Evolutionary conservation across 2,329 filamentous ascomycete genomes (phyloP).

Genomic region (Pseudonectria buxi): DNA sequence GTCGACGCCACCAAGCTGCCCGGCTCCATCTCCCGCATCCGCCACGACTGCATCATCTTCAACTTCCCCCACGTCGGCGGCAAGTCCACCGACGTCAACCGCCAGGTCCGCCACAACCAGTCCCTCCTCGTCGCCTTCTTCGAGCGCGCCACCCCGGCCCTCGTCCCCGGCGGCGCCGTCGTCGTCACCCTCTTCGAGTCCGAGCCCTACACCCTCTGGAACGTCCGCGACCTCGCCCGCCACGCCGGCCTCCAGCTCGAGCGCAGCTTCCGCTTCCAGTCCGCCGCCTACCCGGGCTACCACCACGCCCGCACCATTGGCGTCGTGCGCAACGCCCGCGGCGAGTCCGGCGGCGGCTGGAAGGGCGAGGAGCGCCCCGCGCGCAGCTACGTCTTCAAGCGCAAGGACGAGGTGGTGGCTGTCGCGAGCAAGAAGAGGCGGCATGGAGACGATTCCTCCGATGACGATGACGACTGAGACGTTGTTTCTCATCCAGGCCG

Average conservation of each 20-base stretch:
- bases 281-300: constrained; percentile 65
- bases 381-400: constrained; percentile 56
- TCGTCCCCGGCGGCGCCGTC: constrained; percentile 50
- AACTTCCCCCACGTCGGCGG: constrained; percentile 97
- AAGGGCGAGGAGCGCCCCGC: constrained; percentile 38
- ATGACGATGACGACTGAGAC: constrained; percentile 23
- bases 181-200: constrained; percentile 87
- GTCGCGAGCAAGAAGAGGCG: constrained; percentile 23
- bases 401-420: constrained; percentile 43
- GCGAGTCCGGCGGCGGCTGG: constrained; percentile 37
- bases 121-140: constrained; percentile 68
- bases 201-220: constrained; percentile 94
- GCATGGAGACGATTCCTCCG: constrained; percentile 26
- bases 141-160: constrained; percentile 36
- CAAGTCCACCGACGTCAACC: constrained; percentile 84
- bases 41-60: constrained; percentile 78
- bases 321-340: constrained; percentile 45
- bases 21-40: constrained; percentile 33
- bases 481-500: too few species aligned
- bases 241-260: constrained; percentile 67
- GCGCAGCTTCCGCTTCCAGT: constrained; percentile 63
- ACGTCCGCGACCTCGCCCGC: constrained; percentile 77
- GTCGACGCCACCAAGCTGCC: constrained; percentile 62
- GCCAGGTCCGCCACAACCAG: constrained; percentile 90
- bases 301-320: constrained; percentile 67